Base-by-base conservation (phyloP, 1,139 yeast genomes). In the Suzukiozyma palmioleophila region DNA sequence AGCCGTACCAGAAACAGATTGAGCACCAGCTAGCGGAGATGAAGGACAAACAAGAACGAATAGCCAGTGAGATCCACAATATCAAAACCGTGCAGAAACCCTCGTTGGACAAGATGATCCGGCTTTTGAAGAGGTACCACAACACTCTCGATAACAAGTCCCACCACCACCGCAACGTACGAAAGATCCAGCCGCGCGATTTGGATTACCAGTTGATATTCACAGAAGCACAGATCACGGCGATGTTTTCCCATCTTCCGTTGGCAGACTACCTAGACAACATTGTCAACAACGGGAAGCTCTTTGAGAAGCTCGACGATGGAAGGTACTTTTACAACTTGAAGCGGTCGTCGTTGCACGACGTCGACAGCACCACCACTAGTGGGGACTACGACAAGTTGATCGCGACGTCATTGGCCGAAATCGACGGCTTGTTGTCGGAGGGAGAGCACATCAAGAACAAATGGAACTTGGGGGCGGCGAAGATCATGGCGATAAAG, bases 391-490 rank as follows among this genome's bases (percentile, higher is more conserved):
- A 64, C 43, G 74, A 69, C 34, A 45, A 43, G 9, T 49, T 64
- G 40, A 66, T 66, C 28, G 57, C 51, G 6, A 48, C 48, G 13
- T 49, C 69, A 21, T 43, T 55, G 3, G 41, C 38, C 4, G 59
- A 56, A 18, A 63, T 70, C 3, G 48, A 51, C 31, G 62, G 55
- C 3, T 52, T 66, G 31, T 52, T 64, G 6, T 50, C 48, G 10
- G 64, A 60, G 39, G 68, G 72, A 1, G 51, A 59, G 0, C 54
- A 48, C 25, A 57, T 66, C n/a, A 62, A 60, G 44, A 59, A 56
- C 29, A 49, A 60, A 37, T 70, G 75, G 75, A 47, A 54, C 21
- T 44, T 39, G 8, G 66, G 67, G 47, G 73, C 74, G 4, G 48
- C 47, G 18, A 60, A 57, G 41, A 43, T 70, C 31, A 66, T 60